Evolutionary conservation across 1,284 basidiomycete genomes (phyloP), one percentile per base, ranked within the genome.

Genomic region (Leccinum variabile): DNA sequence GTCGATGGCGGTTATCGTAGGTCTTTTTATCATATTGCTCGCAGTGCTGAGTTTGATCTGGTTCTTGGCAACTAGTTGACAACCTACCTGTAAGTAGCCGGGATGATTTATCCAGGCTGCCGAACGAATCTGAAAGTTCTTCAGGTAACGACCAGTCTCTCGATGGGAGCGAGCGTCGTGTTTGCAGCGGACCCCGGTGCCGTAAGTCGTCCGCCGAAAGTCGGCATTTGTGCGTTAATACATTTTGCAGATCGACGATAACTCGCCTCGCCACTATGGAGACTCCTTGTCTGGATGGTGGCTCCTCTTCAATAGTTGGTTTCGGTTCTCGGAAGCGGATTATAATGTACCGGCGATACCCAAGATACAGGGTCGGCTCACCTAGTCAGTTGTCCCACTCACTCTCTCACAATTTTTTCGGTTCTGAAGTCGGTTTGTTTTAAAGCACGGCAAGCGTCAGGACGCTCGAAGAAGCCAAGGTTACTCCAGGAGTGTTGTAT

Each of bases 211-310:
- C 35, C 46, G 10, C 25, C 50, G 5, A 53, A 30, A n/a, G n/a
- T 41, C 33, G 57, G 28, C 30, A 16, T 33, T 8, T 5, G 5
- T 28, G 63, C 37, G n/a, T 39, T 5, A 37, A 50, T 41, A 6
- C 35, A 62, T 46, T 3, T 30, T 30, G 2, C 57, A 89, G 91
- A 79, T 95, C 61, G 96, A 98, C 73, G 97, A 99, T 74, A 98
- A 97, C 64, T 94, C 92, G 1, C 94, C 96, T 0, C 85, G 97
- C 49, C 90, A 92, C 69, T 98, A 97, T 75, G 96, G 97, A 5
- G 97, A 99, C 71, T 91, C 93, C 0, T 84, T 99, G 1, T 98
- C 96, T 2, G 97, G 97, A 25, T 98, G 95, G 90, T 98, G 95
- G 94, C 85, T 99, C 16, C 81, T 98, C 61, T 75, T 99, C 63